phyloP scores from a whole-genome alignment of 176 grass and related monocot genomes.

The Aechmea fasciata region DNA sequence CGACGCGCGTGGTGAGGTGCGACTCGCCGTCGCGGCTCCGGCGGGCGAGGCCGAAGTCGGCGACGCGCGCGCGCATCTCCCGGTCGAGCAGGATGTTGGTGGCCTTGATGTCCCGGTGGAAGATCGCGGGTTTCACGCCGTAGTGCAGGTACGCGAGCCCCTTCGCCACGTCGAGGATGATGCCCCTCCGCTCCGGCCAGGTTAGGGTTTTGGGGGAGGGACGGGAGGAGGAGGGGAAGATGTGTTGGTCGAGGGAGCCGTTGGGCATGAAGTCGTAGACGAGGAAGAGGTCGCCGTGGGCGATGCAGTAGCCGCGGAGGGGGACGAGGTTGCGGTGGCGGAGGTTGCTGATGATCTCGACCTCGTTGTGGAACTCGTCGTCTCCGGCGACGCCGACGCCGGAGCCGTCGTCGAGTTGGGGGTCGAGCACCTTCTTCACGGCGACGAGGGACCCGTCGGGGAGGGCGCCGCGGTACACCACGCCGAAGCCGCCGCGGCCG shows the following conservation, averaged over 20 bases:
- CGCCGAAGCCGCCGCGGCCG: constrained; percentile 79
- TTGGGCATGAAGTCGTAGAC: constrained; percentile 96
- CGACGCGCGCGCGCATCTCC: constrained; percentile 62
- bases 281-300: constrained; percentile 49
- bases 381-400: constrained; percentile 6
- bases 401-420: constrained; percentile 37
- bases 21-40: constrained; percentile 87
- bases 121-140: constrained; percentile 85
- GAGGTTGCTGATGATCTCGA: constrained; percentile 85
- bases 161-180: constrained; percentile 68
- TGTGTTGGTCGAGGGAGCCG: constrained; percentile 57
- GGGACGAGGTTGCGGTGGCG: constrained; percentile 84
- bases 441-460: constrained; percentile 54
- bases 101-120: constrained; percentile 87
- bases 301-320: constrained; percentile 73
- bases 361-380: constrained; percentile 86
- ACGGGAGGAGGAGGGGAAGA: constrained; percentile 27
- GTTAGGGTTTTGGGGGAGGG: constrained; percentile 13
- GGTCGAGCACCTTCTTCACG: constrained; percentile 83
- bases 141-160: constrained; percentile 86
- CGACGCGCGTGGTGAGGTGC: constrained; percentile 86
- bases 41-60: constrained; percentile 73
- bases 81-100: constrained; percentile 79
- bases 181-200: constrained; percentile 50
- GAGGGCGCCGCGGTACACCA: constrained; percentile 71